Conservation (phyloP, 1,284 basidiomycete genomes). For the Malassezia slooffiae region DNA sequence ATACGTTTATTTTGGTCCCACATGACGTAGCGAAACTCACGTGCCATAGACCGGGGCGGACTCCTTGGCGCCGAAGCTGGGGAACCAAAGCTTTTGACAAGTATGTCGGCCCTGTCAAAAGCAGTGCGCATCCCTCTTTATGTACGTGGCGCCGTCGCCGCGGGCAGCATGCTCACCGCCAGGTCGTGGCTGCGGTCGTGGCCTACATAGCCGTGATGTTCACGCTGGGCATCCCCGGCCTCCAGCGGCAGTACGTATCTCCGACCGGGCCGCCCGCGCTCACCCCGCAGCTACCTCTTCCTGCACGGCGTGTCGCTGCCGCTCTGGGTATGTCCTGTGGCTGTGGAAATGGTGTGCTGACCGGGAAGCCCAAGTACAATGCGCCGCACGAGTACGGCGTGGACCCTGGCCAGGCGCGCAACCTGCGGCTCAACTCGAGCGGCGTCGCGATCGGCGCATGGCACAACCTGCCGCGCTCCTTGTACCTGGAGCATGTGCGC, state of each 20-base stretch:
- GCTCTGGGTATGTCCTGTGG: slow-evolving; percentile 45
- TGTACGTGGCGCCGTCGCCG: neutral
- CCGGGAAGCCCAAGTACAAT: slow-evolving; percentile 8
- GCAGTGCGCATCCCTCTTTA: slow-evolving; percentile 7
- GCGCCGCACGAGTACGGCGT: slow-evolving; percentile 17
- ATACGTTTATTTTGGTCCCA: too few relatives aligned
- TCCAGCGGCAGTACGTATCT: slow-evolving; percentile 8
- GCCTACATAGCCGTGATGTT: slow-evolving; percentile 7
- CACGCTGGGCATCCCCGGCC: neutral
- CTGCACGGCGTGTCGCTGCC: slow-evolving; percentile 61
- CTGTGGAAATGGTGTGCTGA: neutral
- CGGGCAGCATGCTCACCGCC: too few relatives aligned
- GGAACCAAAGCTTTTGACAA: too few relatives aligned
- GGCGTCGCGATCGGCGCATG: slow-evolving; percentile 59
- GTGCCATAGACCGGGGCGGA: too few relatives aligned
- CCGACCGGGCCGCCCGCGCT: too few relatives aligned
- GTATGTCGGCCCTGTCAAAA: too few relatives aligned
- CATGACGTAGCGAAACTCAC: too few relatives aligned
- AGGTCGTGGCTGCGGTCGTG: neutral
- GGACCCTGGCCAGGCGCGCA: slow-evolving; percentile 60
- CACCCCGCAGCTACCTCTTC: slow-evolving; percentile 53
- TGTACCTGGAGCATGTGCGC: slow-evolving; percentile 50
- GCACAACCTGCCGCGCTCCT: slow-evolving; percentile 48
- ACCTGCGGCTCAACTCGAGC: slow-evolving; percentile 59
- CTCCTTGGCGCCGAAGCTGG: too few relatives aligned